Base-by-base conservation (phyloP, 208 protist genomes). In the Trypanosoma caninum region DNA sequence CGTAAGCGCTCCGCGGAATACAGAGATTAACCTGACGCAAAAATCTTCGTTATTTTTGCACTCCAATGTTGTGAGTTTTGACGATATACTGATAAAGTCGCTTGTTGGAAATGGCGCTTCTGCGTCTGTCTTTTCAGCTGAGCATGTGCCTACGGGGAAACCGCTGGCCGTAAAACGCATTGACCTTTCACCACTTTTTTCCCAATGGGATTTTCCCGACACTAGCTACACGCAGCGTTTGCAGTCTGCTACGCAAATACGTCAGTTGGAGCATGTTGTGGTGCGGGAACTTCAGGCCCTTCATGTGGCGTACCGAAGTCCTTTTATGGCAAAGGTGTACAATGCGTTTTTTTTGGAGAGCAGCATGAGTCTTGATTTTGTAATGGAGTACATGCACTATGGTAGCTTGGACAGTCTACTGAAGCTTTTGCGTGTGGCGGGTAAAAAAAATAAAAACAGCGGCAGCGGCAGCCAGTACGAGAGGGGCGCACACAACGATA, bases 321-420 rank as follows among this genome's bases (percentile, higher is more conserved):
- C 85, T 4, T 91, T 92, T 62, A 89, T 95, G 74, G 89, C 93
- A 48, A 95, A 95, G 60, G 81, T 91, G 10, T 95, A 93, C 69
- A 92, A 95, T 59, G 89, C 89, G 16, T 95, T 91, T 59, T 92
- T 76, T 57, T 9, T 76, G 14, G 25, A 50, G 2, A 82, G 90
- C 35, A 25, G n/a, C 1, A 72, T 78, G 68, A 55, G 72, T 56
- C 75, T 95, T 42, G 84, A 95, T 51, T 80, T 95, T 37, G 84
- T 87, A 31, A 88, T 95, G 84, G 85, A 95, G 82, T 95, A 90
- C 47, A 95, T 95, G 89, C 77, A 93, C 63, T 90, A 87, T 62
- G 89, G 89, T 18, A 82, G 80, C 40, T 69, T 95, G 11, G 82
- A 83, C 50, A 59, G 77, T 57, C 64, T 95, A 9, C 69, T 72